Conservation (phyloP, 2,329 filamentous ascomycete genomes). For the Aspergillus sp. region DNA sequence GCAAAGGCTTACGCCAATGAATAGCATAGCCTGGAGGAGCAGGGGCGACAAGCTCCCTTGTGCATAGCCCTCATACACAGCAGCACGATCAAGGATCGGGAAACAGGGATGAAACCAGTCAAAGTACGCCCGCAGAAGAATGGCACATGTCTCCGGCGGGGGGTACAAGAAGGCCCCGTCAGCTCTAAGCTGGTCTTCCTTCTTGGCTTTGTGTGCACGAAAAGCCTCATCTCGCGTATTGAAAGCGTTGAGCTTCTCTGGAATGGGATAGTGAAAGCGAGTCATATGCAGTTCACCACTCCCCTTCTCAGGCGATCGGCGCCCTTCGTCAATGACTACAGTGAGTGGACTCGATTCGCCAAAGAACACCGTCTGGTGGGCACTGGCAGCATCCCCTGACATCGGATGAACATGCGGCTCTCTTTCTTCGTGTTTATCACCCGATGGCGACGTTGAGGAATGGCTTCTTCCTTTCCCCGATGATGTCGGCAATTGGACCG, state of each 20-base stretch:
- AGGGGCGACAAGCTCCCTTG: conserved; percentile 51
- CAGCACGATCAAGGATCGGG: conserved; percentile 53
- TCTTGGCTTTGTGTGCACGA: conserved; percentile 30
- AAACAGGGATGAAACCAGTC: conserved; percentile 60
- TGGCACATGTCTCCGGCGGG: conserved; percentile 43
- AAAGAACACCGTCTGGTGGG: conserved; percentile 42
- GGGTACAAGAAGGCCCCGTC: conserved; percentile 52
- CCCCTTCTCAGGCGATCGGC: neutral
- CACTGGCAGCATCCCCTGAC: neutral
- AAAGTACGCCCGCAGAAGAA: conserved; percentile 56
- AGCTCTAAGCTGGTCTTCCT: conserved; percentile 40
- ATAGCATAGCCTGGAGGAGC: conserved; percentile 56
- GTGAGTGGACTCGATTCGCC: conserved; percentile 53
- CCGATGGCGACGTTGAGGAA: too few species aligned
- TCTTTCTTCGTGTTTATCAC: neutral
- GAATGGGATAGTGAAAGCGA: conserved; percentile 41
- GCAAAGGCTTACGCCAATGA: conserved; percentile 58
- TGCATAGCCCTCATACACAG: conserved; percentile 44
- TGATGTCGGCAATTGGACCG: neutral
- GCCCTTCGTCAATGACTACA: conserved; percentile 49
- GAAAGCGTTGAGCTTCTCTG: conserved; percentile 20
- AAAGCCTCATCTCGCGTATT: conserved; percentile 23
- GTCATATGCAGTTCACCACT: conserved; percentile 27
- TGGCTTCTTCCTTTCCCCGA: neutral
- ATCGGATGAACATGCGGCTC: neutral